A percentile compares a stretch with the other conserved stretches of the same genome.
Conservation (phyloP, 2,329 filamentous ascomycete species). For the Sclerotinia borealis region DNA sequence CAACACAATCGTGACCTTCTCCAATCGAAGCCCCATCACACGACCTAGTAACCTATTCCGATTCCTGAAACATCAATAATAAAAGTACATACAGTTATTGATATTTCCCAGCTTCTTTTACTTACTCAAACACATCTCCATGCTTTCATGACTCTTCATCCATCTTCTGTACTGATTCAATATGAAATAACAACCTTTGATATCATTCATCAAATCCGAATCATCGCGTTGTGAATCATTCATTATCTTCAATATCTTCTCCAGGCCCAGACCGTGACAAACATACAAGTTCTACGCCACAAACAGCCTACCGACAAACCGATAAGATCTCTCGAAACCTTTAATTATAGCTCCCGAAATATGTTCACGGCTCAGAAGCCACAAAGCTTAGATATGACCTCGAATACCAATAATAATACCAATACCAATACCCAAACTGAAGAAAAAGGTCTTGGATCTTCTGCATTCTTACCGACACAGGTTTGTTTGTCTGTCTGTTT, state of each 20-base stretch:
- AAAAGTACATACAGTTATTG: too few relatives aligned
- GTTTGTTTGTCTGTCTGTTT: not conserved
- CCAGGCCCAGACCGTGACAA: too few relatives aligned
- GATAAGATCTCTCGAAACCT: not conserved
- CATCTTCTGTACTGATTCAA: not conserved
- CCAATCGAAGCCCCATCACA: not conserved
- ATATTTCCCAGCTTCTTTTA: not conserved
- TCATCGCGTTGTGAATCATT: not conserved
- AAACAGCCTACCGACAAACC: not conserved
- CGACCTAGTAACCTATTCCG: not conserved
- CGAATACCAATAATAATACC: too few relatives aligned
- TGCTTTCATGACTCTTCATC: not conserved
- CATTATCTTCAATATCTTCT: too few relatives aligned
- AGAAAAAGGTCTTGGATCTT: not conserved
- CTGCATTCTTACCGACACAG: not conserved
- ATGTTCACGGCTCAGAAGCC: not conserved
- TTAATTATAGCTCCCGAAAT: too few relatives aligned
- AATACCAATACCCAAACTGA: too few relatives aligned
- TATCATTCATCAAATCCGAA: not conserved
- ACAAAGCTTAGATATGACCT: not conserved
- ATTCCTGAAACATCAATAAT: not conserved
- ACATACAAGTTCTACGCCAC: not conserved
- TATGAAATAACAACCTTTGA: not conserved
- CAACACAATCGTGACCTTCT: not conserved
- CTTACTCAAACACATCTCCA: not conserved